These are phyloP conservation scores for Venturia aucupariae DNA, from an alignment of 2,329 filamentous ascomycete genomes.

Conservation along the genomic window DNA sequence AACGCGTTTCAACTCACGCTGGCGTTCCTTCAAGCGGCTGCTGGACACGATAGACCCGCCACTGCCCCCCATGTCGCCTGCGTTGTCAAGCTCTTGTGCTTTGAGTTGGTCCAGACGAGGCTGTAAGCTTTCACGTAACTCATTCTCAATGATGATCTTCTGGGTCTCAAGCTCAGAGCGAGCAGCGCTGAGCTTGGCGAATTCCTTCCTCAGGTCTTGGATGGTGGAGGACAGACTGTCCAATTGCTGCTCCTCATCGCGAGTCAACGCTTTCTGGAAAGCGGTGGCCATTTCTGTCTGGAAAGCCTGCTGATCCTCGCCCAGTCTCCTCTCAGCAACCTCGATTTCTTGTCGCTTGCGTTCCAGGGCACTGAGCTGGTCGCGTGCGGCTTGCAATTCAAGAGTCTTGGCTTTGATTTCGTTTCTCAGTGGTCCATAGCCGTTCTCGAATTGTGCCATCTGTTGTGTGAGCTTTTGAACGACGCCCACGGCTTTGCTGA, in stretches of 20 bases:
- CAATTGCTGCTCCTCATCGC: conserved; percentile 73
- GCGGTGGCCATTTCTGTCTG: conserved; percentile 74
- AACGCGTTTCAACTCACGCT: conserved; percentile 72
- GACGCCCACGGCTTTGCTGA: conserved; percentile 77
- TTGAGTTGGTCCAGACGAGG: conserved; percentile 81
- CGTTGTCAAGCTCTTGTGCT: conserved; percentile 61
- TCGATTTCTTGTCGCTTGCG: conserved; percentile 58
- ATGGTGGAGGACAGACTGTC: conserved; percentile 60
- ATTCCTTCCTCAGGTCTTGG: conserved; percentile 66
- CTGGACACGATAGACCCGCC: conserved; percentile 45
- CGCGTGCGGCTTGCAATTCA: conserved; percentile 63
- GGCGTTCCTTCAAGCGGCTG: conserved; percentile 60
- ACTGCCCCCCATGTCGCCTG: conserved; percentile 25
- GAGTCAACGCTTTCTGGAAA: conserved; percentile 82
- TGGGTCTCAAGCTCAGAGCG: conserved; percentile 69
- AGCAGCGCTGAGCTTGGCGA: conserved; percentile 62
- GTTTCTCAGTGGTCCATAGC: conserved; percentile 68
- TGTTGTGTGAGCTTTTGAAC: conserved; percentile 74
- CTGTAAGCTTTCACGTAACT: conserved; percentile 80
- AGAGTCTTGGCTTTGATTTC: conserved; percentile 68
- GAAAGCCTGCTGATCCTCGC: conserved; percentile 65
- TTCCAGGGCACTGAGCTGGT: conserved; percentile 64
- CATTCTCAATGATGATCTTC: conserved; percentile 77
- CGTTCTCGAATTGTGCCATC: conserved; percentile 66
- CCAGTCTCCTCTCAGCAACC: conserved; percentile 45